Conservation (phyloP, 352 stramenopile species). For the Pythium chondricola region DNA sequence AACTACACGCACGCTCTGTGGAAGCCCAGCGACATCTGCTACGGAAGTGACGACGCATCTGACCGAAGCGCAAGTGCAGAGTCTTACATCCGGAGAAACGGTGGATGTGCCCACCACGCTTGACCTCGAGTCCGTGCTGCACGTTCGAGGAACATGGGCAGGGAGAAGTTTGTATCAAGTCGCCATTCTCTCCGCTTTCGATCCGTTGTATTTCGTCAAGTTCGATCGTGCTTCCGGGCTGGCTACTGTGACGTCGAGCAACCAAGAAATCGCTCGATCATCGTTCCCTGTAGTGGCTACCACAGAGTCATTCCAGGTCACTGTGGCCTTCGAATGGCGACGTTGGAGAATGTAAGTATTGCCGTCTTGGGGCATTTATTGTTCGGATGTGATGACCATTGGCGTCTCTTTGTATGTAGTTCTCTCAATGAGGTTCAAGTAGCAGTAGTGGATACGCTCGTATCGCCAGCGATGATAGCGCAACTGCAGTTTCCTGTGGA, state of each 20-base stretch:
- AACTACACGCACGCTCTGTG: constrained; percentile 7
- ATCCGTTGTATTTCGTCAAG: not conserved
- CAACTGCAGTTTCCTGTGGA: no score
- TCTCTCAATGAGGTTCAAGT: constrained; percentile 2
- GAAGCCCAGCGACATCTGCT: not conserved
- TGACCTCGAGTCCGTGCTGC: constrained; percentile 7
- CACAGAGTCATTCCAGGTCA: not conserved
- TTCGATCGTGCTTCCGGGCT: constrained; percentile 8
- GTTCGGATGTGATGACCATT: not conserved
- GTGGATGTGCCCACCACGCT: not conserved
- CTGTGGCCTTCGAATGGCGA: constrained; percentile 1
- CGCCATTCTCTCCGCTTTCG: not conserved
- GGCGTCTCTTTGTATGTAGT: constrained; percentile 1
- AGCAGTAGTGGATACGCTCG: constrained; percentile 1
- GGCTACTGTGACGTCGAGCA: not conserved
- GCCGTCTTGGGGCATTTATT: not conserved
- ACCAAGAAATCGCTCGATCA: no score
- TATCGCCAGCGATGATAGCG: no score
- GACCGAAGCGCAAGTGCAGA: constrained; percentile 1
- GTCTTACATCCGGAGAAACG: not conserved
- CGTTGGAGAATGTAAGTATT: constrained; percentile 7
- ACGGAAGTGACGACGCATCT: constrained; percentile 3
- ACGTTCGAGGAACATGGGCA: constrained; percentile 13
- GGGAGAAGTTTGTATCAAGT: not conserved
- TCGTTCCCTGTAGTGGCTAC: not conserved